Evolutionary conservation across 768 basidiomycete species (phyloP).

Genomic region (Tylopilus rubrobrunneus): DNA sequence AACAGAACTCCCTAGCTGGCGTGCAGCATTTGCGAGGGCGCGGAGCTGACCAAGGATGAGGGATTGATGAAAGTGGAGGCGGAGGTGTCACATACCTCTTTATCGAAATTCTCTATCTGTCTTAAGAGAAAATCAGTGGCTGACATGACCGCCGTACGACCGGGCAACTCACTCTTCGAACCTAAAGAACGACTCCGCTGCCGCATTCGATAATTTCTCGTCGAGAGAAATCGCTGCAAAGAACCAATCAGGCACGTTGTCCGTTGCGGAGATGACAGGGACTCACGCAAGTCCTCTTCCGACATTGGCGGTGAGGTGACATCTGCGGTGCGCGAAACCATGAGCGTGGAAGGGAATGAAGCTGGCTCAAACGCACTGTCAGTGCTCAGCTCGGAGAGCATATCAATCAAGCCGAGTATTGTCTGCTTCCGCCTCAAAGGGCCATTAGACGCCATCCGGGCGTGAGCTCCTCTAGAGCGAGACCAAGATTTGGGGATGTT

Average conservation of each 20-base stretch:
- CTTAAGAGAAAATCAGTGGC: slow-evolving; percentile 25
- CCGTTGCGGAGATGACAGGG: background rate
- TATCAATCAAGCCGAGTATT: slow-evolving; percentile 44
- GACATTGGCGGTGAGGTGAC: slow-evolving; percentile 29
- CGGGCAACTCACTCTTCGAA: slow-evolving; percentile 41
- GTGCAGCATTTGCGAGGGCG: slow-evolving; percentile 53
- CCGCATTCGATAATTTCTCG: slow-evolving; percentile 47
- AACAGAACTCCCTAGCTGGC: slow-evolving; percentile 53
- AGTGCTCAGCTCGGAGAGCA: slow-evolving; percentile 40
- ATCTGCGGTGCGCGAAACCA: slow-evolving; percentile 17
- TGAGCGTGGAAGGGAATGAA: slow-evolving; percentile 15
- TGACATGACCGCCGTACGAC: background rate
- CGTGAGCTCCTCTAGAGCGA: slow-evolving; percentile 26
- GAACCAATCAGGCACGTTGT: slow-evolving; percentile 7
- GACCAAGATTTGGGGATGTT: slow-evolving; percentile 25
- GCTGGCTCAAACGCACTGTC: slow-evolving; percentile 36
- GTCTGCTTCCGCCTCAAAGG: slow-evolving; percentile 42
- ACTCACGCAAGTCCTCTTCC: slow-evolving; percentile 44
- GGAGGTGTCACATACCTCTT: slow-evolving; percentile 33
- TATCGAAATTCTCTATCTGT: slow-evolving; percentile 45
- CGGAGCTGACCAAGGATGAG: slow-evolving; percentile 36
- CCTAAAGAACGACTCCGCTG: slow-evolving; percentile 44
- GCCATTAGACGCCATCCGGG: slow-evolving; percentile 21
- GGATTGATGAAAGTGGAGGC: background rate
- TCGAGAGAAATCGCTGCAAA: slow-evolving; percentile 40